Evolutionary conservation across 2,329 filamentous ascomycete genomes (phyloP), one percentile per base, ranked within the genome.

Genomic region (Fusarium incarnatum): DNA sequence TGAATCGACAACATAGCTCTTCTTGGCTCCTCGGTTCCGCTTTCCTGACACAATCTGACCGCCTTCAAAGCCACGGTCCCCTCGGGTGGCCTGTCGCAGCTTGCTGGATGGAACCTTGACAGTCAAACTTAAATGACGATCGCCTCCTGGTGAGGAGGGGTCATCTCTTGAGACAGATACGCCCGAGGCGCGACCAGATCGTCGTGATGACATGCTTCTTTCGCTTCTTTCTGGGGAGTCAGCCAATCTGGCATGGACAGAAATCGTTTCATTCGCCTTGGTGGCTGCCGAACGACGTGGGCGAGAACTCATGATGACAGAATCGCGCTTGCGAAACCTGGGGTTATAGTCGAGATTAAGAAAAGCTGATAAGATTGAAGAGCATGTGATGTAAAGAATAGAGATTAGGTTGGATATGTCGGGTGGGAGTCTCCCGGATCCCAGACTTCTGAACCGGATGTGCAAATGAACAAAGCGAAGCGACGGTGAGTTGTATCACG

Each of bases 1-100:
- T 40, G 85, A 87, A 66, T 88, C 87, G 25, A 89, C 85, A 37
- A 88, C 85, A 57, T 89, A 89, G 70, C 83, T 88, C 79, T 88
- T 89, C 79, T 87, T 87, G 20, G 82, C 83, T 8, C 84, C 85
- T 11, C 86, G 83, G 61, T 85, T 87, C 50, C 87, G 82, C 72
- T 85, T 86, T 40, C 84, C 83, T 27, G 82, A 79, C 20, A 86
- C 76, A 50, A 86, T 84, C 71, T 86, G 83, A 30, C 83, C 82
- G 25, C 81, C 82, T 25, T 79, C 79, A 55, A 84, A 84, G 47
- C 80, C 79, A 45, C 77, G 72, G 49, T 78, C 80, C 47, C 76
- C 80, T 44, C 81, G 81, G 9, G 83, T 85, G 48, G 83, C 81
- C 73, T 87, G 85, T 67, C 85, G 85, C 56, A 84, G 81, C 77